Evolutionary conservation across 169 alveolate genomes (phyloP), one percentile per base, ranked within the genome.

Genomic region (Plasmodium chabaudi): DNA sequence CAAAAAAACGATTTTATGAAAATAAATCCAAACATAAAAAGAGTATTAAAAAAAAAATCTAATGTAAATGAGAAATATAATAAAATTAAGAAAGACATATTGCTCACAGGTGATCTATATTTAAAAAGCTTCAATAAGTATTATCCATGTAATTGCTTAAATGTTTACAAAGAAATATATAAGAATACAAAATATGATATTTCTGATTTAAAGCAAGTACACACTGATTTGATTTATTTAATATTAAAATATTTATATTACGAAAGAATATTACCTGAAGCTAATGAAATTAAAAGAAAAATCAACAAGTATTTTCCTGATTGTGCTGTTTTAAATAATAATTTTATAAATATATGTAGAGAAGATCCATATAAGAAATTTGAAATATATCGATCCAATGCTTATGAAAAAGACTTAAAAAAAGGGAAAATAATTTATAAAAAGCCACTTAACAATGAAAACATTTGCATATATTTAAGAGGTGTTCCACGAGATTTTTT

Each of bases 211-310:
- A 75, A 75, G 39, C 74, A 75, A 75, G 39, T 75, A 75, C 88
- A 75, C 56, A 75, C 47, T 23, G 88, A 75, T 19, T 75, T 75
- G 12, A 75, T 75, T 49, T 75, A 63, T 57, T 51, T 75, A 47
- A 75, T 75, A 25, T 47, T 75, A 47, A 75, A 75, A 63, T 75
- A 75, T 75, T 19, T 75, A 63, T 75, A 75, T 56, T 75, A 75
- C 64, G 88, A 75, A 61, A 47, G 88, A 63, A 75, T 75, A 19
- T 55, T 75, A 39, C 88, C 88, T 19, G 88, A 75, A 61, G 88
- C 88, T 46, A 75, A 75, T 27, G 88, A 75, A 63, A 55, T 75
- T n/a, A 75, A 75, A 63, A 63, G 88, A 55, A 75, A 75, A 61
- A 75, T 75, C n/a, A 75, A 67, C 34, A 75, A 75, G 34, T 75